Evolutionary conservation across 495 filamentous ascomycete genomes (phyloP), one percentile per base, ranked within the genome.

Genomic region (Rhizodiscina lignyota): DNA sequence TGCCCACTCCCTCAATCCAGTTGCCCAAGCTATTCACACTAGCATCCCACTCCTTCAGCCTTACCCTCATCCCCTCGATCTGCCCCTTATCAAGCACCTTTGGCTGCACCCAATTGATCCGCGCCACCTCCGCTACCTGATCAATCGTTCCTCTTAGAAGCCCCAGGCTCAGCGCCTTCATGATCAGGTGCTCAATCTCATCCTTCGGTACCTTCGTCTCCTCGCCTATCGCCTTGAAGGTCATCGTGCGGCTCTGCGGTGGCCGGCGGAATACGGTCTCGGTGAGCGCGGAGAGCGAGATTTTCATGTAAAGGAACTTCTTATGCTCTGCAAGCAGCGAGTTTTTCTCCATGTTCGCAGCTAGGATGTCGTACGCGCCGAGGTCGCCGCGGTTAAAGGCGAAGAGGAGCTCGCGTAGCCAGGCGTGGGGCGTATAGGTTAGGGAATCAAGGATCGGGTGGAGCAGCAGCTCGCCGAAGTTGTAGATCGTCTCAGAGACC

Each of bases 101-200:
- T 10, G 89, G 91, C 66, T 99, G 89, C 27, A 99, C 89, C 89
- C 89, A 99, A 52, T 83, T 83, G 61, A 99, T 94, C 52, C 86
- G 69, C 18, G 89, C 89, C 34, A 96, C 70, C 62, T 84, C 74
- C 33, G 79, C 85, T 19, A 96, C 89, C 63, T 99, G 85, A 59
- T 99, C 89, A 43, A 99, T 99, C 28, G 77, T 87, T 2, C 89
- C 89, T 46, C 74, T 69, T 42, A 99, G 64, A 46, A 99, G 64
- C 0, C 86, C 91, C 48, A 96, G 57, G 45, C 84, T 93, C 47
- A 99, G 59, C 32, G 89, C 91, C 69, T 93, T 94, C 89, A 99
- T 99, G 49, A 99, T 77, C 35, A 99, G 60, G 50, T 94, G 87
- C 66, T 99, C 89, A 41, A 96, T 94, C 61, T 94, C 84, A 45